Evolutionary conservation across 306 rosid species (phyloP).

Genomic region (Lagenaria siceraria): DNA sequence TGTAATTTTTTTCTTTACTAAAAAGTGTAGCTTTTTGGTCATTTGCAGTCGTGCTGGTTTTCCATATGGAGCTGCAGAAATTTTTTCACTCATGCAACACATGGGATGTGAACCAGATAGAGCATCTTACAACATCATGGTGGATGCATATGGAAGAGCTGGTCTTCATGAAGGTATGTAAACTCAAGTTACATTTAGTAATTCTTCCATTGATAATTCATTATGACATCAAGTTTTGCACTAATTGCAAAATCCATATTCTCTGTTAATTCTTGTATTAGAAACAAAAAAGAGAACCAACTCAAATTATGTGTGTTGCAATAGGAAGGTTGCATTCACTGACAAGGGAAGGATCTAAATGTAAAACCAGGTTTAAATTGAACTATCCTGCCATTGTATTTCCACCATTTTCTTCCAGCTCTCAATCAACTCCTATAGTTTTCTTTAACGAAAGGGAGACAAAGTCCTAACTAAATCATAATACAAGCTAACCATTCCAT

Average conservation of each 20-base stretch:
- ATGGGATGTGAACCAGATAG: conserved; percentile 99
- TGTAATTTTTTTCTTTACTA: neutral
- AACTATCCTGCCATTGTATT: neutral
- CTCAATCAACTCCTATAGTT: neutral
- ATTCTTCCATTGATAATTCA: neutral
- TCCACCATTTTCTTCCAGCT: neutral
- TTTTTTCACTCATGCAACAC: conserved; percentile 87
- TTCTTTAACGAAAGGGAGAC: neutral
- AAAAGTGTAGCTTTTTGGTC: conserved; percentile 3
- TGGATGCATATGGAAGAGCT: conserved; percentile 92
- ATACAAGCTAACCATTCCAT: too few relatives aligned
- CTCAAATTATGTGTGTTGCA: neutral
- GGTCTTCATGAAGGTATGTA: conserved; percentile 70
- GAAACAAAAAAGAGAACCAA: neutral
- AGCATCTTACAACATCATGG: conserved; percentile 87
- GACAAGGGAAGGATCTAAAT: neutral
- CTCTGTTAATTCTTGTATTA: neutral
- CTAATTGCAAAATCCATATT: neutral
- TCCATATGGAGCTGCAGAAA: conserved; percentile 86
- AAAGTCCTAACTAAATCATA: too few relatives aligned
- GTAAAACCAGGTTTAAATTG: neutral
- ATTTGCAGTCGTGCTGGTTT: conserved; percentile 74
- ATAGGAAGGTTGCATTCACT: neutral
- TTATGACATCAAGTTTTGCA: neutral
- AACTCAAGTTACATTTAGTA: neutral